These are phyloP conservation scores for Obelidium mucronatum DNA, from an alignment of 192 early-diverging fungal genomes.

Conservation along the genomic window DNA sequence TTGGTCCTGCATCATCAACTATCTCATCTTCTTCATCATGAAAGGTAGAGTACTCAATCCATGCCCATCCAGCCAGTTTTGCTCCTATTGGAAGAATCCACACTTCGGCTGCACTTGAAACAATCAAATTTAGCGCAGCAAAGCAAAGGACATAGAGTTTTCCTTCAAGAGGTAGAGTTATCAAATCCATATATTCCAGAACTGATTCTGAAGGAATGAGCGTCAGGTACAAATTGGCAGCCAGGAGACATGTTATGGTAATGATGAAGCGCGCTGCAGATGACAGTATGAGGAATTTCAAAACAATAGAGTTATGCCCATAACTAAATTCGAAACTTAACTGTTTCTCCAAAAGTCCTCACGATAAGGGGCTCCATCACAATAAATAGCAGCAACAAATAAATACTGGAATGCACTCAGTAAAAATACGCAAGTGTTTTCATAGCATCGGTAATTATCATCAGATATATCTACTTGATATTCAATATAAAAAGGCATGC, in stretches of 20 bases:
- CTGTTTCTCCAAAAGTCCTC: slow-evolving; percentile 87
- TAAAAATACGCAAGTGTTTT: slow-evolving; percentile 93
- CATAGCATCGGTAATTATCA: slow-evolving; percentile 77
- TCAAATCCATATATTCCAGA: slow-evolving; percentile 72
- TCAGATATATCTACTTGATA: slow-evolving; percentile 68
- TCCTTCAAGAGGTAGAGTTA: slow-evolving; percentile 49
- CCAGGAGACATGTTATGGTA: slow-evolving; percentile 62
- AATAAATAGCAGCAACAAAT: slow-evolving; percentile 87
- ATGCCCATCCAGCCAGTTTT: slow-evolving; percentile 21
- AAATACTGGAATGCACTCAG: slow-evolving; percentile 94
- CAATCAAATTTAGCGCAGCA: slow-evolving; percentile 65
- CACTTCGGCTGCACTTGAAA: slow-evolving; percentile 48
- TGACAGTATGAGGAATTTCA: neutral
- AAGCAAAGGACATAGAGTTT: slow-evolving; percentile 64
- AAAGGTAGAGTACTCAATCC: slow-evolving; percentile 11
- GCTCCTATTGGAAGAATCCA: slow-evolving; percentile 43
- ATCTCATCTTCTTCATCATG: neutral
- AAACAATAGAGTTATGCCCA: no score
- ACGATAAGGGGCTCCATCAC: slow-evolving; percentile 96
- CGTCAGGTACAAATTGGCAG: slow-evolving; percentile 56
- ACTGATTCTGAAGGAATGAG: slow-evolving; percentile 62
- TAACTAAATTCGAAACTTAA: slow-evolving; percentile 53
- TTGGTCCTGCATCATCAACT: slow-evolving; percentile 9
- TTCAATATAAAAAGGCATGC: slow-evolving; percentile 76
- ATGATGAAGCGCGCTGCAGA: slow-evolving; percentile 69